A percentile compares a stretch with the other conserved stretches of the same genome.
Evolutionary conservation across 202 grass and related monocot species (phyloP).

Genomic region (Eragrostis tef): DNA sequence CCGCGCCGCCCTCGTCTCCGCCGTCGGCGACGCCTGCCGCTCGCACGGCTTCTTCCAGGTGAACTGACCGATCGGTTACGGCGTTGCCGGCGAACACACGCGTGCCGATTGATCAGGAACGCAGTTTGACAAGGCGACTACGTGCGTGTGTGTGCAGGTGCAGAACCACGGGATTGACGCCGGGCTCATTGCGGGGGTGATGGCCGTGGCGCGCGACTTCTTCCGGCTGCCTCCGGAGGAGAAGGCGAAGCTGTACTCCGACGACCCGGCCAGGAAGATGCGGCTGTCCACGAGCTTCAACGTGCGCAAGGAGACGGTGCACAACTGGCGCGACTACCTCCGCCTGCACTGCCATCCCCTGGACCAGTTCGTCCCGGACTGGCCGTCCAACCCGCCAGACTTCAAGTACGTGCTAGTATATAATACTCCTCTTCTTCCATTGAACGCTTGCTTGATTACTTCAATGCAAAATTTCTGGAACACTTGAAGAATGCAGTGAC

Average conservation of each 20-base stretch:
- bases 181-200: constrained; percentile 37
- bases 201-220: constrained; percentile 57
- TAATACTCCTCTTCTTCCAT: no score
- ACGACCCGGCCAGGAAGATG: constrained; percentile 74
- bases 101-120: background rate
- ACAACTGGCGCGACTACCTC: constrained; percentile 88
- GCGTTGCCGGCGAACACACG: background rate
- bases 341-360: constrained; percentile 81
- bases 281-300: constrained; percentile 82
- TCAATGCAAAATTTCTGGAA: background rate
- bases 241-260: constrained; percentile 80
- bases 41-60: constrained; percentile 84
- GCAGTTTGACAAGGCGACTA: no score
- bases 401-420: constrained; percentile 56
- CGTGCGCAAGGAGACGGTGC: constrained; percentile 73
- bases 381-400: constrained; percentile 63
- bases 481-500: background rate
- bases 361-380: constrained; percentile 67
- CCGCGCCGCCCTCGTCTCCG: constrained; percentile 42
- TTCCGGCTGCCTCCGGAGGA: constrained; percentile 71
- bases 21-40: constrained; percentile 59
- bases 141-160: constrained; percentile 39
- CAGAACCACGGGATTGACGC: constrained; percentile 60
- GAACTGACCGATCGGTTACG: background rate
- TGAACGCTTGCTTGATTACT: background rate